phyloP scores from a whole-genome alignment of 805 yeast species.

The Candida pseudoglaebosa region DNA sequence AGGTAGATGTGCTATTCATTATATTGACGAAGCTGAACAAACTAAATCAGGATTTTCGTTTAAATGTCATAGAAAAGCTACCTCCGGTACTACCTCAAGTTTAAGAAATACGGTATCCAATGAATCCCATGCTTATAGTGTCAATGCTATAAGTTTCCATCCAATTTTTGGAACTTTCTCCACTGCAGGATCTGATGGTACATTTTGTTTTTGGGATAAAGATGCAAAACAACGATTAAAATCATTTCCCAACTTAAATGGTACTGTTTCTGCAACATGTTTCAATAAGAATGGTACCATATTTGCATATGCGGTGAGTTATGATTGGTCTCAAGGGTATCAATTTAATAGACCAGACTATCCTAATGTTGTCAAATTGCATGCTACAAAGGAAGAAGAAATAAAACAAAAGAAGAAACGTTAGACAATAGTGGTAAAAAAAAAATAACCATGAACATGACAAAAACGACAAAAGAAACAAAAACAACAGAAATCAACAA shows the following conservation, averaged over 20 bases:
- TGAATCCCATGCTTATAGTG: slow-evolving; percentile 70
- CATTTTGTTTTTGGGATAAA: slow-evolving; percentile 94
- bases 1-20: slow-evolving; percentile 93
- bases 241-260: slow-evolving; percentile 65
- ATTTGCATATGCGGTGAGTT: slow-evolving; percentile 86
- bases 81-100: slow-evolving; percentile 21
- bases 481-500: too few species aligned
- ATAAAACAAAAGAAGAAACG: slow-evolving; percentile 55
- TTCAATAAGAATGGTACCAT: slow-evolving; percentile 83
- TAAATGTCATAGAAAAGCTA: slow-evolving; percentile 85
- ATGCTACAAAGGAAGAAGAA: slow-evolving; percentile 82
- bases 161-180: slow-evolving; percentile 87
- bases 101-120: slow-evolving; percentile 22
- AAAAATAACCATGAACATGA: too few species aligned
- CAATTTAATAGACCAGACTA: slow-evolving; percentile 70
- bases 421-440: too few species aligned
- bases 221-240: slow-evolving; percentile 84
- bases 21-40: slow-evolving; percentile 79
- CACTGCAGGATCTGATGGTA: slow-evolving; percentile 94
- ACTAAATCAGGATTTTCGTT: slow-evolving; percentile 76
- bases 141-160: slow-evolving; percentile 80
- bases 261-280: slow-evolving; percentile 69
- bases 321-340: slow-evolving; percentile 95
- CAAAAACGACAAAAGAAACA: too few species aligned
- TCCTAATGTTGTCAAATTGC: slow-evolving; percentile 75